phyloP scores from a whole-genome alignment of 1,284 basidiomycete genomes.

The Ustilago shanxiensis region DNA sequence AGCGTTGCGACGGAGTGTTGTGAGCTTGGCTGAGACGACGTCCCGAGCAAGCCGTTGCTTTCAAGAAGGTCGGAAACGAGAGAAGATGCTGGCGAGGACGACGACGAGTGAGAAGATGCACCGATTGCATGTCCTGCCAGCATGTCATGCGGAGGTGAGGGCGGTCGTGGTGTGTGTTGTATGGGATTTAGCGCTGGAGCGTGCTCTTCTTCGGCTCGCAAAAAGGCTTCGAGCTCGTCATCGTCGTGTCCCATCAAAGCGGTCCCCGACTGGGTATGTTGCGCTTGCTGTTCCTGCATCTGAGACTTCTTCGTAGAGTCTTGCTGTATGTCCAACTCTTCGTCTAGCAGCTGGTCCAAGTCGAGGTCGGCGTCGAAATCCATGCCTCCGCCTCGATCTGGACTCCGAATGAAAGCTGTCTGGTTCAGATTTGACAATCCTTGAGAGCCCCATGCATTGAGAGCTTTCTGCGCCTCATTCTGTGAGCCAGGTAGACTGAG shows the following conservation, averaged over 20 bases:
- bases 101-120: not conserved
- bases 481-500: conserved; percentile 27
- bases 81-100: conserved; percentile 19
- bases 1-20: conserved; percentile 22
- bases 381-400: conserved; percentile 22
- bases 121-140: not conserved
- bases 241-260: conserved; percentile 13
- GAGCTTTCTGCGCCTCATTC: conserved; percentile 44
- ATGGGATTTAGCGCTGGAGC: not conserved
- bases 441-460: conserved; percentile 38
- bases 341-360: conserved; percentile 42
- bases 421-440: conserved; percentile 13
- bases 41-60: conserved; percentile 44
- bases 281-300: not conserved
- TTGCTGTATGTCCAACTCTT: conserved; percentile 24
- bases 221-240: conserved; percentile 44
- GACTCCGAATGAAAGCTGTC: not conserved
- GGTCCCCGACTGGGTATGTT: not conserved
- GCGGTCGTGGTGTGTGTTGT: not conserved
- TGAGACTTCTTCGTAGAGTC: no score
- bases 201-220: conserved; percentile 33
- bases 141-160: conserved; percentile 7
- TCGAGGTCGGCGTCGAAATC: conserved; percentile 43
- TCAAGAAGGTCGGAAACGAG: conserved; percentile 32
- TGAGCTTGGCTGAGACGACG: conserved; percentile 33